Evolutionary conservation across 805 yeast species (phyloP).

Genomic region (Saccharomycopsis sp.): DNA sequence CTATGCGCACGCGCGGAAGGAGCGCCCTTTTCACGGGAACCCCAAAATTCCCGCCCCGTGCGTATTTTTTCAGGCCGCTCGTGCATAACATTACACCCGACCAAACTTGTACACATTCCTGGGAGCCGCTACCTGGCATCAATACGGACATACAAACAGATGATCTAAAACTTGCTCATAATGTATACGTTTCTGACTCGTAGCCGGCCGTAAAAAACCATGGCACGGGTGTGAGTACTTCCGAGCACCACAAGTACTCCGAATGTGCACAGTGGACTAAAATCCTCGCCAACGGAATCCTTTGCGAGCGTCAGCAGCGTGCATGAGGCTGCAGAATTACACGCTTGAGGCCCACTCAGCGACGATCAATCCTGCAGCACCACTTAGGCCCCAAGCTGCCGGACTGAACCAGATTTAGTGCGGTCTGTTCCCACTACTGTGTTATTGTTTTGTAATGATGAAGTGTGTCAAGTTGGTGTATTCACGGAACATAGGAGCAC

Average conservation of each 20-base stretch:
- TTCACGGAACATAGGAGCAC: neutral
- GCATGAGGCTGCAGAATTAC: neutral
- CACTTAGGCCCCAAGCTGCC: neutral
- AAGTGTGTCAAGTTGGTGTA: neutral
- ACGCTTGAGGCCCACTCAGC: neutral
- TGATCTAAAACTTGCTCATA: too few relatives aligned
- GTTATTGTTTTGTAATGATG: neutral
- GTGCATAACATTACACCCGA: too few relatives aligned
- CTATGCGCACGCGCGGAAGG: too few relatives aligned
- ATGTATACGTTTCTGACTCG: neutral
- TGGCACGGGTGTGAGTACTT: neutral
- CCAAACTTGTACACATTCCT: too few relatives aligned
- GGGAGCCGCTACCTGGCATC: too few relatives aligned
- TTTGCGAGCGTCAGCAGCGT: neutral
- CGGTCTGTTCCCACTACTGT: neutral
- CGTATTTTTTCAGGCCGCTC: too few relatives aligned
- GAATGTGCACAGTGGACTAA: neutral
- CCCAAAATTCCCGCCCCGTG: too few relatives aligned
- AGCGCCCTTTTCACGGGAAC: too few relatives aligned
- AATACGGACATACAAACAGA: too few relatives aligned
- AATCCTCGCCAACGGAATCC: neutral
- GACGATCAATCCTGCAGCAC: neutral
- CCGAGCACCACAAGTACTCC: neutral
- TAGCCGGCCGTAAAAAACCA: neutral
- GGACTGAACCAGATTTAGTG: neutral